Percentiles rank a stretch among this genome's conserved stretches.
Evolutionary conservation across 1,284 basidiomycete genomes (phyloP).

Genomic region (Rhizopogon hawkerae): DNA sequence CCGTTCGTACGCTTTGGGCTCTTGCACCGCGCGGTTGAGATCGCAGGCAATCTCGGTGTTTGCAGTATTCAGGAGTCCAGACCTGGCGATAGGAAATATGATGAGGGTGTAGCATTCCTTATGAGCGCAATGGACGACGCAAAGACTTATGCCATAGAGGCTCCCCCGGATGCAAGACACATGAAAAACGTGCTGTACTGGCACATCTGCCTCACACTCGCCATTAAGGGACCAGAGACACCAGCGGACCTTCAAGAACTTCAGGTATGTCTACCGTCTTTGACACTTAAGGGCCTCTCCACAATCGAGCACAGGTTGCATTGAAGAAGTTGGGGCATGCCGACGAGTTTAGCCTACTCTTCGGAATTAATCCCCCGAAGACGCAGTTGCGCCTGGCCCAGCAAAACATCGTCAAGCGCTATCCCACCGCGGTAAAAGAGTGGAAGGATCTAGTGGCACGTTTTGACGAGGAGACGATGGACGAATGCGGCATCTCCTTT

Average conservation of each 20-base stretch:
- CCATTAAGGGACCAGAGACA: conserved; percentile 41
- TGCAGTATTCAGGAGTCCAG: conserved; percentile 36
- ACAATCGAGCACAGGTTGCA: conserved; percentile 27
- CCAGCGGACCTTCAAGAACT: conserved; percentile 41
- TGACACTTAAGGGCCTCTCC: not conserved
- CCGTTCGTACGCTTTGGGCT: conserved; percentile 44
- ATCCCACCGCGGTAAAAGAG: conserved; percentile 34
- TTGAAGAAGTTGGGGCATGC: conserved; percentile 38
- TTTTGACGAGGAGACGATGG: conserved; percentile 24
- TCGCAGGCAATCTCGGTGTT: conserved; percentile 48
- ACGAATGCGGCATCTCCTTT: conserved; percentile 22
- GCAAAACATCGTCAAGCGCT: conserved; percentile 37
- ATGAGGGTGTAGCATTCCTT: conserved; percentile 52
- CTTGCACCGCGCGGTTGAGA: conserved; percentile 50
- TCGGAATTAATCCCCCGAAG: conserved; percentile 37
- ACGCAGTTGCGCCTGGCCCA: conserved; percentile 44
- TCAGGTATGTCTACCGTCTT: conserved; percentile 29
- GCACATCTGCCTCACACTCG: conserved; percentile 46
- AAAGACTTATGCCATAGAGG: conserved; percentile 42
- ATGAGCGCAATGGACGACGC: conserved; percentile 49
- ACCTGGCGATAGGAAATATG: conserved; percentile 37
- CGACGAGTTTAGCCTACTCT: conserved; percentile 39
- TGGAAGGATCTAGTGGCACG: conserved; percentile 37
- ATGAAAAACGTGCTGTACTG: conserved; percentile 50
- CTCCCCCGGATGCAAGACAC: conserved; percentile 52